phyloP scores from a whole-genome alignment of 805 yeast species.

The Lipomyces japonicus region DNA sequence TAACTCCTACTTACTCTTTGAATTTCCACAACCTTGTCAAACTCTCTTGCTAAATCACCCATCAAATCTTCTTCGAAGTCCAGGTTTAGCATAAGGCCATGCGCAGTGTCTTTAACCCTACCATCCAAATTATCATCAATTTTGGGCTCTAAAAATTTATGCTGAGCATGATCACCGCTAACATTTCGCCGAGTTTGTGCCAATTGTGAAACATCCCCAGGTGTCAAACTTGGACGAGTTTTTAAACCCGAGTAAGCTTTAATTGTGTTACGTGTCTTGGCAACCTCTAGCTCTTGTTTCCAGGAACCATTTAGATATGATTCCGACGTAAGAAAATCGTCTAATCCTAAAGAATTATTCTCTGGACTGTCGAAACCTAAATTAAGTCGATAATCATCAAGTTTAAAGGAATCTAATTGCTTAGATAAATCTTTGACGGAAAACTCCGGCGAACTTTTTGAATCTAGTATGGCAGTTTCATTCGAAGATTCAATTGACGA shows the following conservation, averaged over 20 bases:
- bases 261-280: slow-evolving; percentile 12
- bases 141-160: slow-evolving; percentile 11
- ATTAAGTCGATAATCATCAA: slow-evolving; percentile 5
- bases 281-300: not conserved
- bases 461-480: no score
- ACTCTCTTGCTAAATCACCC: slow-evolving; percentile 17
- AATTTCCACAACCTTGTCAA: slow-evolving; percentile 22
- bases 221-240: slow-evolving; percentile 24
- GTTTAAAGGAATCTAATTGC: no score
- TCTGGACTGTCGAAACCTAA: slow-evolving; percentile 8
- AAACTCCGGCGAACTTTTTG: no score
- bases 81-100: slow-evolving; percentile 10
- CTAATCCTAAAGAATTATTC: slow-evolving; percentile 16
- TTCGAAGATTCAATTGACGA: no score
- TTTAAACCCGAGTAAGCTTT: slow-evolving; percentile 16
- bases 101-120: not conserved
- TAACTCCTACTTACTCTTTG: slow-evolving; percentile 11
- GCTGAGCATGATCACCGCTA: slow-evolving; percentile 10
- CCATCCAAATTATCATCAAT: slow-evolving; percentile 5
- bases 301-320: slow-evolving; percentile 7
- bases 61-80: slow-evolving; percentile 15
- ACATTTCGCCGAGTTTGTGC: slow-evolving; percentile 14
- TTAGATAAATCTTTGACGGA: not conserved
- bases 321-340: slow-evolving; percentile 17
- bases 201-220: slow-evolving; percentile 14